phyloP scores from a whole-genome alignment of 1,284 basidiomycete species.

The Papiliotrema laurentii region DNA sequence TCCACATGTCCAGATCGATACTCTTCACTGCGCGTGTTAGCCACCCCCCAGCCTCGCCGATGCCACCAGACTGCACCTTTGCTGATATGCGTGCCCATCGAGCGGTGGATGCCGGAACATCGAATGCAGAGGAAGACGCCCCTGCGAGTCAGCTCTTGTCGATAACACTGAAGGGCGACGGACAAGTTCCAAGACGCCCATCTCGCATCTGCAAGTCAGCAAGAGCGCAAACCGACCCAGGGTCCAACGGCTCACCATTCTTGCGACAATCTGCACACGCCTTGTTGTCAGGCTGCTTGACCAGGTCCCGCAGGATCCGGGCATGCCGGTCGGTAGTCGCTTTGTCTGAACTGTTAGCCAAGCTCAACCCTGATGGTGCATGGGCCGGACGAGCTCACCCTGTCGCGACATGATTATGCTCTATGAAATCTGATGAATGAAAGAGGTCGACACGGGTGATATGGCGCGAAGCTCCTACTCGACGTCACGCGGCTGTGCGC shows the following conservation, averaged over 20 bases:
- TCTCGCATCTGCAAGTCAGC: constrained; percentile 66
- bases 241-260: constrained; percentile 60
- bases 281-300: constrained; percentile 89
- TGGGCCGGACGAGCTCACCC: background rate
- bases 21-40: constrained; percentile 67
- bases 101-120: constrained; percentile 96
- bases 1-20: constrained; percentile 97
- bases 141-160: constrained; percentile 49
- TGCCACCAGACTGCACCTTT: constrained; percentile 50
- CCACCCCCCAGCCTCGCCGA: background rate
- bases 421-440: too few relatives aligned
- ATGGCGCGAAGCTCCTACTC: background rate
- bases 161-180: constrained; percentile 31
- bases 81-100: constrained; percentile 97
- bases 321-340: constrained; percentile 73
- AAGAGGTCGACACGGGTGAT: background rate
- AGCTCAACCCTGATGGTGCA: background rate
- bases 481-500: background rate
- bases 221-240: background rate
- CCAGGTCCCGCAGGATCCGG: constrained; percentile 71
- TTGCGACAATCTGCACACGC: constrained; percentile 88
- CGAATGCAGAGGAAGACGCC: constrained; percentile 93
- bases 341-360: constrained; percentile 56
- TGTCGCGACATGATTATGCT: constrained; percentile 2
- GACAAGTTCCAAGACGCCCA: constrained; percentile 99